Percentiles rank a stretch among this genome's conserved stretches.
Evolutionary conservation across 2,329 filamentous ascomycete genomes (phyloP).

Genomic region (Fusarium bulbicola): DNA sequence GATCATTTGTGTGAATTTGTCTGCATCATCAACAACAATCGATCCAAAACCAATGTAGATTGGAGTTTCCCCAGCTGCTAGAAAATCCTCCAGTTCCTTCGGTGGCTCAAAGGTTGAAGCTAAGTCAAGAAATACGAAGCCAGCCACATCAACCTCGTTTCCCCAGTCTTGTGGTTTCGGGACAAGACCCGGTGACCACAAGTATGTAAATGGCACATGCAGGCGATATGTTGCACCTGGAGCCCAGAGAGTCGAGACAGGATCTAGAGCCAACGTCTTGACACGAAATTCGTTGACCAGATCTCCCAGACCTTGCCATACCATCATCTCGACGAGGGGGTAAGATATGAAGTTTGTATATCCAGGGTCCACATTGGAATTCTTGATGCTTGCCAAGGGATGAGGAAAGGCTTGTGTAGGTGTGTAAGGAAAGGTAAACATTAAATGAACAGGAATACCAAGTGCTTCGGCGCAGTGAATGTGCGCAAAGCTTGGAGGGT

Average conservation of each 20-base stretch:
- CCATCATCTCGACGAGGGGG: conserved; percentile 83
- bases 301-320: conserved; percentile 89
- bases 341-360: conserved; percentile 86
- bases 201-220: conserved; percentile 79
- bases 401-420: conserved; percentile 81
- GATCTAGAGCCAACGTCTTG: conserved; percentile 74
- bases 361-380: conserved; percentile 74
- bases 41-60: conserved; percentile 82
- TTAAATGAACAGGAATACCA: conserved; percentile 80
- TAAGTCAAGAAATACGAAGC: conserved; percentile 80
- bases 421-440: conserved; percentile 89
- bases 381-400: conserved; percentile 79
- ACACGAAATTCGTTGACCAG: conserved; percentile 79
- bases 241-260: conserved; percentile 80
- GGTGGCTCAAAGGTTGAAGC: conserved; percentile 70
- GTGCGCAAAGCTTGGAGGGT: conserved; percentile 81
- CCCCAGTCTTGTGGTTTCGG: conserved; percentile 76
- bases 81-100: conserved; percentile 62
- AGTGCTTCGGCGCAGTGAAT: conserved; percentile 82
- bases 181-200: conserved; percentile 73
- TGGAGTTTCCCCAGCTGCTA: conserved; percentile 65
- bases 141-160: conserved; percentile 75
- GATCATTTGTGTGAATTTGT: conserved; percentile 74
- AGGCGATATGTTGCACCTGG: conserved; percentile 77
- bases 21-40: conserved; percentile 78